Percentiles rank a stretch among this genome's conserved stretches.
These are phyloP conservation scores for Phytophthora tubulina DNA, from an alignment of 352 stramenopile species.

Conservation along the genomic window DNA sequence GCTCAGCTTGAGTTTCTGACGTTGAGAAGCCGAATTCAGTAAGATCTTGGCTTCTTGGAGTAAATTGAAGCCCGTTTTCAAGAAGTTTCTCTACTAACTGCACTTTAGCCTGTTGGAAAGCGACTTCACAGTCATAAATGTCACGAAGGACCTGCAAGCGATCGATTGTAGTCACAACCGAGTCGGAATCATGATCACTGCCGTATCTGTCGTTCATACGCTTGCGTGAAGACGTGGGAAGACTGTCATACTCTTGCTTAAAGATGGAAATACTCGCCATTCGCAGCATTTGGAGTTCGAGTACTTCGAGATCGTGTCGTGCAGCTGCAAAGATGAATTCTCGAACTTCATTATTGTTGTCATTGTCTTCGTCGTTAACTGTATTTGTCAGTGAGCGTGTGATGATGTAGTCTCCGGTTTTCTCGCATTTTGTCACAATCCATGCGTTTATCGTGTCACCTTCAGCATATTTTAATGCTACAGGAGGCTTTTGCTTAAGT, in stretches of 20 bases:
- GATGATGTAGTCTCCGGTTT: slow-evolving; percentile 41
- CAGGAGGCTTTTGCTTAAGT: background rate
- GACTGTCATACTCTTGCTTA: slow-evolving; percentile 54
- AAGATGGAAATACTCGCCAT: slow-evolving; percentile 58
- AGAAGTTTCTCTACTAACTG: slow-evolving; percentile 48
- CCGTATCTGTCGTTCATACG: background rate
- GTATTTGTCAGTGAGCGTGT: background rate
- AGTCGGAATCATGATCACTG: background rate
- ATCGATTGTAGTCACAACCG: slow-evolving; percentile 50
- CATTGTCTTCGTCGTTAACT: background rate
- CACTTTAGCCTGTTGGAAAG: slow-evolving; percentile 55
- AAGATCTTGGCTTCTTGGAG: slow-evolving; percentile 23
- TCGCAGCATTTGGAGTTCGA: slow-evolving; percentile 60
- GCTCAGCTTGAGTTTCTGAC: slow-evolving; percentile 1
- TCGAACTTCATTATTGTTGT: slow-evolving; percentile 7
- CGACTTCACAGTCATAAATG: slow-evolving; percentile 60
- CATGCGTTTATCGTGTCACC: slow-evolving; percentile 2
- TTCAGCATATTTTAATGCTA: background rate
- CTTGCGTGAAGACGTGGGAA: slow-evolving; percentile 29
- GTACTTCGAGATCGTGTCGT: slow-evolving; percentile 43
- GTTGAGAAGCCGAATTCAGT: slow-evolving; percentile 11
- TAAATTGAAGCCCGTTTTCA: slow-evolving; percentile 29
- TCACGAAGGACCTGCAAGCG: slow-evolving; percentile 65
- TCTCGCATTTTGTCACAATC: slow-evolving; percentile 29
- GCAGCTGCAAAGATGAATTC: slow-evolving; percentile 59